phyloP scores from a whole-genome alignment of 495 filamentous ascomycete genomes.

The Cercophora scortea region DNA sequence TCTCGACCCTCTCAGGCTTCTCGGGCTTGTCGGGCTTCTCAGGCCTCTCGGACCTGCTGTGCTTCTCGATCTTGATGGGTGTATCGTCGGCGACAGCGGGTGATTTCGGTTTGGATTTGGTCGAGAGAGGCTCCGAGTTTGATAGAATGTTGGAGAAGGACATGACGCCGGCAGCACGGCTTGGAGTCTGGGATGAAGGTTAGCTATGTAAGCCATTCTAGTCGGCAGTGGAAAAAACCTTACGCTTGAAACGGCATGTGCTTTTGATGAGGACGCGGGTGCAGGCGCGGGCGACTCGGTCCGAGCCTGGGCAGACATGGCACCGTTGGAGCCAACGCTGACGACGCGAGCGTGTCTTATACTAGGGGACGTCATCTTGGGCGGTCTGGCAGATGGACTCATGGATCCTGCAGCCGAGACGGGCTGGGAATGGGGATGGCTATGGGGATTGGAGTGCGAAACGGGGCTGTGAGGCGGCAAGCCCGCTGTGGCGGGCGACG shows the following conservation, averaged over 20 bases:
- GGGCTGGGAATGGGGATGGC: slow-evolving; percentile 41
- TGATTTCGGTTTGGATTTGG: slow-evolving; percentile 35
- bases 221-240: slow-evolving; percentile 18
- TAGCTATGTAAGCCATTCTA: slow-evolving; percentile 1
- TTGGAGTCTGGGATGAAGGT: slow-evolving; percentile 42
- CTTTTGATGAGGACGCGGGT: slow-evolving; percentile 20
- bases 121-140: slow-evolving; percentile 52
- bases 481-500: slow-evolving; percentile 47
- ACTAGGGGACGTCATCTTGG: slow-evolving; percentile 44
- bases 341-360: slow-evolving; percentile 36
- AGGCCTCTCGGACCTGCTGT: slow-evolving; percentile 12
- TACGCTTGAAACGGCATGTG: slow-evolving; percentile 27
- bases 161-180: slow-evolving; percentile 75
- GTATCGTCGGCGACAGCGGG: slow-evolving; percentile 21
- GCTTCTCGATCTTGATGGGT: slow-evolving; percentile 15
- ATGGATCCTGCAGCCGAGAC: slow-evolving; percentile 44
- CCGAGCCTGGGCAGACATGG: slow-evolving; percentile 36
- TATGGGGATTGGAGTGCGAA: not conserved
- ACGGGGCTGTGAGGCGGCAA: slow-evolving; percentile 49
- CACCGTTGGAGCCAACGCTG: slow-evolving; percentile 36
- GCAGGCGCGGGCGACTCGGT: slow-evolving; percentile 32
- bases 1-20: slow-evolving; percentile 16
- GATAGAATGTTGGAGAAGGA: slow-evolving; percentile 87
- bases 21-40: slow-evolving; percentile 20
- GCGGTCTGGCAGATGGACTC: slow-evolving; percentile 43